A percentile compares a stretch with the other conserved stretches of the same genome.
Conservation (phyloP, 495 filamentous ascomycete genomes). For the Articulospora tetracladia region DNA sequence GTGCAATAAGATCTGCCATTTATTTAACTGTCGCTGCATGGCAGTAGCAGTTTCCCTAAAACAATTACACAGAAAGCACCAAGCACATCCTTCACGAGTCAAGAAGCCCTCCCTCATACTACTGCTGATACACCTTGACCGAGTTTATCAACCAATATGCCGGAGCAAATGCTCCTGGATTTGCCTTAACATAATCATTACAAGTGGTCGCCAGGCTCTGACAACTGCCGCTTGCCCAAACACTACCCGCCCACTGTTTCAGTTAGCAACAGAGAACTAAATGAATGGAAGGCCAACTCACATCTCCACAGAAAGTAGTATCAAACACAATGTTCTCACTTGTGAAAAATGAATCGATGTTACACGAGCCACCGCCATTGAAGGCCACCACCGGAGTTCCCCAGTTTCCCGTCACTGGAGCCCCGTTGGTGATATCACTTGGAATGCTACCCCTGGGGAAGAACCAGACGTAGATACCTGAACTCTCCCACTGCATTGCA, state of each 20-base stretch:
- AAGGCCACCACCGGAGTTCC: conserved; percentile 67
- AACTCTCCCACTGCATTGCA: conserved; percentile 69
- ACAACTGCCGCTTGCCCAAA: conserved; percentile 46
- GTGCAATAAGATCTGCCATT: too few relatives aligned
- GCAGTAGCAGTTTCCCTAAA: too few relatives aligned
- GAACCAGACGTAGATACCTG: conserved; percentile 57
- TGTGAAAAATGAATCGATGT: conserved; percentile 62
- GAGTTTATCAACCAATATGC: conserved; percentile 70
- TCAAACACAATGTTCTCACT: conserved; percentile 76
- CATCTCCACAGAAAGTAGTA: conserved; percentile 80
- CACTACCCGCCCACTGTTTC: conserved; percentile 65
- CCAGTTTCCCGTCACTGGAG: conserved; percentile 46
- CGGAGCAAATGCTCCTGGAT: conserved; percentile 50
- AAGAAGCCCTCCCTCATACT: too few relatives aligned
- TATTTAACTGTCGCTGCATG: too few relatives aligned
- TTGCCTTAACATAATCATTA: conserved; percentile 51
- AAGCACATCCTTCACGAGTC: too few relatives aligned
- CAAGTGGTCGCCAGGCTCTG: conserved; percentile 40
- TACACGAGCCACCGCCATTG: conserved; percentile 49
- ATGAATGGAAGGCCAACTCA: conserved; percentile 58
- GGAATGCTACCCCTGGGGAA: conserved; percentile 37
- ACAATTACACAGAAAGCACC: too few relatives aligned
- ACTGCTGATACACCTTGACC: conserved; percentile 48
- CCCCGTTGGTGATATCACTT: conserved; percentile 46
- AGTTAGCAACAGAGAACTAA: background rate